A percentile compares a stretch with the other conserved stretches of the same genome.
Conservation (phyloP, 106 monocot species). For the Vanilla planifolia region DNA sequence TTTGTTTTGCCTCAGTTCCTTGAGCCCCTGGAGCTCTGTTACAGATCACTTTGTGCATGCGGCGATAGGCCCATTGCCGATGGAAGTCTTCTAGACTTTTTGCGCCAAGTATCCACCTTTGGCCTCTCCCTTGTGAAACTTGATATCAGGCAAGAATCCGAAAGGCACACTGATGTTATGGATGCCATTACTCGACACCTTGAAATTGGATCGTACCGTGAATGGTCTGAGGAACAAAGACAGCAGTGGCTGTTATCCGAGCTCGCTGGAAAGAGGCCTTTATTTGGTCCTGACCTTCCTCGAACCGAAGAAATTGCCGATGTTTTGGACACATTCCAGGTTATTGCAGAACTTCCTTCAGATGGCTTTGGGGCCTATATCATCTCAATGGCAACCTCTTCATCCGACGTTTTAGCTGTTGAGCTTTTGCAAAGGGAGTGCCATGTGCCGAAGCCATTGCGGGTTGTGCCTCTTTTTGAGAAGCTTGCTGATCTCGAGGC, state of each 20-base stretch:
- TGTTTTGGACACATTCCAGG: constrained; percentile 73
- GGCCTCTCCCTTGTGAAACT: constrained; percentile 92
- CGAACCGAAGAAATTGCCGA: constrained; percentile 84
- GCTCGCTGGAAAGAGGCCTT: constrained; percentile 87
- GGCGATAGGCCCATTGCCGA: constrained; percentile 83
- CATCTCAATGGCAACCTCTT: constrained; percentile 92
- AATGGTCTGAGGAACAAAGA: constrained; percentile 87
- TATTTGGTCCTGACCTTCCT: constrained; percentile 85
- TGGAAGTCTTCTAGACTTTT: constrained; percentile 91
- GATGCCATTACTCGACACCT: constrained; percentile 87
- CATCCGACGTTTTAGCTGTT: constrained; percentile 77
- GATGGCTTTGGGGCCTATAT: constrained; percentile 96
- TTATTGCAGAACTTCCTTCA: constrained; percentile 79
- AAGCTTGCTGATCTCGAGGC: constrained; percentile 85
- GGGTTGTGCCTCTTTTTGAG: constrained; percentile 89
- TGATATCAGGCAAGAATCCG: constrained; percentile 98
- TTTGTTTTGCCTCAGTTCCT: constrained; percentile 54
- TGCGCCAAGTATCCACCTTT: constrained; percentile 94
- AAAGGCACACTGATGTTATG: constrained; percentile 89
- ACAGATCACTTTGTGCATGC: constrained; percentile 71
- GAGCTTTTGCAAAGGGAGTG: constrained; percentile 71
- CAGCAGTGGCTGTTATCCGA: constrained; percentile 93
- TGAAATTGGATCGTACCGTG: constrained; percentile 87
- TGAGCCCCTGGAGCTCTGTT: constrained; percentile 95
- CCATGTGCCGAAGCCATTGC: constrained; percentile 60